A percentile compares a stretch with the other conserved stretches of the same genome.
These are phyloP conservation scores for Metschnikowia santaceciliae DNA, from an alignment of 805 yeast genomes.

Conservation along the genomic window DNA sequence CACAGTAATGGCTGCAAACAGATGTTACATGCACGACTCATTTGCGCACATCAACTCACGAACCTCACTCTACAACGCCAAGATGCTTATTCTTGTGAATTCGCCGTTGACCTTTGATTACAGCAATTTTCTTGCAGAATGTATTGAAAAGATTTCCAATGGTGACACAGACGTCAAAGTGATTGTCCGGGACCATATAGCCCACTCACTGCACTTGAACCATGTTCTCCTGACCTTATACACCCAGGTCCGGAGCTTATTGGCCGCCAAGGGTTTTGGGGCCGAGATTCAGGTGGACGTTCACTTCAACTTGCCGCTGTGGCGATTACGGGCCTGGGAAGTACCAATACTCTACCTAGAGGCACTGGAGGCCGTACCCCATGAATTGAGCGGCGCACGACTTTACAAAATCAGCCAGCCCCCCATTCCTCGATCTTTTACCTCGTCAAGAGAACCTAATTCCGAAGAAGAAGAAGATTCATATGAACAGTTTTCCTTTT, in stretches of 20 bases:
- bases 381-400: neutral
- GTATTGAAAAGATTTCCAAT: conserved; percentile 2
- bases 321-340: neutral
- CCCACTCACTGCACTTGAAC: conserved; percentile 24
- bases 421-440: neutral
- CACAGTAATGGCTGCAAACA: conserved; percentile 1
- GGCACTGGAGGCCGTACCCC: conserved; percentile 1
- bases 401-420: neutral
- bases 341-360: neutral
- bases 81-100: neutral
- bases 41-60: neutral
- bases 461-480: neutral
- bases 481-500: neutral
- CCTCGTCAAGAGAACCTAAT: neutral
- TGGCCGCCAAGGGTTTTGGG: neutral
- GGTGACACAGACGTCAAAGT: conserved; percentile 20
- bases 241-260: conserved; percentile 13
- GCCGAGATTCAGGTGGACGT: neutral
- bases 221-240: conserved; percentile 28
- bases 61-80: neutral
- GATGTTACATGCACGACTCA: neutral
- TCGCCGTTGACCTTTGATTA: conserved; percentile 9
- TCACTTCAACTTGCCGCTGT: neutral
- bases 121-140: conserved; percentile 7
- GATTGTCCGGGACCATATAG: conserved; percentile 19